Evolutionary conservation across 176 grass and related monocot species (phyloP), one percentile per base, ranked within the genome.

Genomic region (Coix lacrymajobi): DNA sequence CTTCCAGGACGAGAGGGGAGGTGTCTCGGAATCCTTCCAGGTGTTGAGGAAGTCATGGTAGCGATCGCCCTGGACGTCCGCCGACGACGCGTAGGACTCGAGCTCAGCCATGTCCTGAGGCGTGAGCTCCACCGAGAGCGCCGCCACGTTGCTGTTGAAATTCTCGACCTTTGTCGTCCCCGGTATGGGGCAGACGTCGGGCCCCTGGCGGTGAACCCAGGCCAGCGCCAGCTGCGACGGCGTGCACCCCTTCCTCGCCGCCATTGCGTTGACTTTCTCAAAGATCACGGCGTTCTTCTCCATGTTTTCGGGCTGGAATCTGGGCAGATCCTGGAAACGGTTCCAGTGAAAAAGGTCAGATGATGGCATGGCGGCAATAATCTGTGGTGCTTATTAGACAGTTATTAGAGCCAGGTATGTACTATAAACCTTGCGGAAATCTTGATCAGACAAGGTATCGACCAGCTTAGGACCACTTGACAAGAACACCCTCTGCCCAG

Each of bases 161-260:
- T 94, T 94, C 39, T 82, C 71, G 4, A 91, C 60, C 75, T 94
- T 89, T 1, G 92, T 94, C 0, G 92, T 94, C 16, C 92, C 92
- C 2, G 92, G 92, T 83, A 94, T 94, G 69, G 92, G 86, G 66
- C 92, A 94, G 6, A 91, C 92, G 33, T 94, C 92, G 49, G 49
- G 17, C 8, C 49, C 49, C 49, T 52, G 49, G 49, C 22, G 49
- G 49, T 52, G 49, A 20, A 52, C 49, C 49, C 49, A 52, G 49
- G 49, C 51, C 51, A 54, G 8, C 51, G 51, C 51, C 51, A 54
- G 51, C 51, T 54, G 51, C 51, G 51, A 54, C 51, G 51, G 51
- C 51, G 51, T 54, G 51, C 51, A 54, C 51, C 51, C 51, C 20
- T 54, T 54, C 51, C 20, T 54, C 51, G 20, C 51, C 51, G 51